Conservation (phyloP, 352 stramenopile species). For the Globisporangium cederbergense region DNA sequence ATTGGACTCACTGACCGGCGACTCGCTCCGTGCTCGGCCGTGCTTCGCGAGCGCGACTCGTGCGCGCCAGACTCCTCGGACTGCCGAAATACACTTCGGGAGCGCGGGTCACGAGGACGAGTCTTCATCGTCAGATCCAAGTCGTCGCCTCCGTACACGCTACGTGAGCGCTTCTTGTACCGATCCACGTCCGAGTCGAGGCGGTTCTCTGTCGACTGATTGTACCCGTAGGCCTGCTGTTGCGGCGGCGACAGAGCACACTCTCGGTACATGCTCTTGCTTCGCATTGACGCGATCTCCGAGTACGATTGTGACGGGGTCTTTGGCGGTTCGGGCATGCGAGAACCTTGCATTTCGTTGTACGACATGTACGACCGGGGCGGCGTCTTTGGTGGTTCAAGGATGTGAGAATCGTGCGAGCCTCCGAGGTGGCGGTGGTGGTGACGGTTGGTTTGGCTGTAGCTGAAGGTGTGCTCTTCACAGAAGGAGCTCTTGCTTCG, state of each 20-base stretch:
- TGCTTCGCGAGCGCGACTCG: background rate
- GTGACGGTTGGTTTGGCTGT: background rate
- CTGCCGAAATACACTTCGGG: slow-evolving; percentile 24
- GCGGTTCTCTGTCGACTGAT: background rate
- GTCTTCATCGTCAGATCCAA: slow-evolving; percentile 18
- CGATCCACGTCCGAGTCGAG: slow-evolving; percentile 14
- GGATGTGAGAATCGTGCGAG: background rate
- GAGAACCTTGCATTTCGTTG: background rate
- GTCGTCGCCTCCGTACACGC: slow-evolving; percentile 20
- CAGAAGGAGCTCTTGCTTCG: slow-evolving; percentile 12
- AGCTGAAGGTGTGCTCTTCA: slow-evolving; percentile 7
- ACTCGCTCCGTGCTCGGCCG: background rate
- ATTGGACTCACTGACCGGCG: slow-evolving; percentile 5
- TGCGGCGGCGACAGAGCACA: background rate
- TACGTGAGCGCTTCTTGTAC: slow-evolving; percentile 29
- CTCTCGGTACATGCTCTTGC: slow-evolving; percentile 14
- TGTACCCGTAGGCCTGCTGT: slow-evolving; percentile 1
- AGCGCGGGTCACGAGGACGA: slow-evolving; percentile 23
- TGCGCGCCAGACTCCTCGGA: slow-evolving; percentile 6
- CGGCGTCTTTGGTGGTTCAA: background rate
- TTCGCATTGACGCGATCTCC: slow-evolving; percentile 14
- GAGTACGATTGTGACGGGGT: slow-evolving; percentile 8
- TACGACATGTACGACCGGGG: background rate
- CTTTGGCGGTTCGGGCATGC: background rate
- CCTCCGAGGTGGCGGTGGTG: background rate